phyloP scores from a whole-genome alignment of 495 filamentous ascomycete species.

The Xylaria sp. region DNA sequence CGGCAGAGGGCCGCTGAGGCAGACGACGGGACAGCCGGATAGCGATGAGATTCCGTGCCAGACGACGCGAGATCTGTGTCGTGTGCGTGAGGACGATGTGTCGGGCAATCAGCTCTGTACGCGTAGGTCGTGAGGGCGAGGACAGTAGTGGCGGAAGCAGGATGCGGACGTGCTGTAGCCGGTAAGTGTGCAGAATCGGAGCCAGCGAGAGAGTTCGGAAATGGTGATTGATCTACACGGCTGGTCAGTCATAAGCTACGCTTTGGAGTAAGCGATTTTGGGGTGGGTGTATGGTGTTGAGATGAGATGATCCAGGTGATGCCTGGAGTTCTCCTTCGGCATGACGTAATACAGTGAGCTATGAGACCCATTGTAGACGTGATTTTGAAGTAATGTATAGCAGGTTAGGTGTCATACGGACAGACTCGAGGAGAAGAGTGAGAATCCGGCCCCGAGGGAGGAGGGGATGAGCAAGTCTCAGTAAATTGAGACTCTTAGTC shows the following conservation, averaged over 20 bases:
- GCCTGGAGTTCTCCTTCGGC: not conserved
- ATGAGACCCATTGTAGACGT: not conserved
- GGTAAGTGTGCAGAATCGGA: conserved; percentile 61
- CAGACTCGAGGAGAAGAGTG: not conserved
- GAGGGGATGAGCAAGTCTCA: conserved; percentile 17
- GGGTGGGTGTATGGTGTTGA: not conserved
- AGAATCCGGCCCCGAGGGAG: not conserved
- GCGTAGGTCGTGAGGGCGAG: conserved; percentile 59
- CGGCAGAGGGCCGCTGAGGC: conserved; percentile 51
- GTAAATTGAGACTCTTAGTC: conserved; percentile 1
- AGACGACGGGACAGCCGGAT: conserved; percentile 55
- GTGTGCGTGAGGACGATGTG: conserved; percentile 66
- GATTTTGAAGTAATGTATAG: not conserved
- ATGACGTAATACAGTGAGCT: not conserved
- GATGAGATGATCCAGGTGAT: not conserved
- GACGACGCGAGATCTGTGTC: conserved; percentile 58
- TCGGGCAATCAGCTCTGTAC: conserved; percentile 57
- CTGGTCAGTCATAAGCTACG: conserved; percentile 13
- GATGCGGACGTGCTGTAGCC: conserved; percentile 58
- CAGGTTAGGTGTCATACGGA: not conserved
- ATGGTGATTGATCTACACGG: conserved; percentile 60
- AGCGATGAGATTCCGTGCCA: conserved; percentile 58
- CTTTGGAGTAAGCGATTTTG: not conserved
- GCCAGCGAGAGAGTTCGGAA: conserved; percentile 60
- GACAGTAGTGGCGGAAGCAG: conserved; percentile 55